A percentile compares a stretch with the other conserved stretches of the same genome.
phyloP scores from a whole-genome alignment of 441 rosid genomes.

The Populus hybrid region DNA sequence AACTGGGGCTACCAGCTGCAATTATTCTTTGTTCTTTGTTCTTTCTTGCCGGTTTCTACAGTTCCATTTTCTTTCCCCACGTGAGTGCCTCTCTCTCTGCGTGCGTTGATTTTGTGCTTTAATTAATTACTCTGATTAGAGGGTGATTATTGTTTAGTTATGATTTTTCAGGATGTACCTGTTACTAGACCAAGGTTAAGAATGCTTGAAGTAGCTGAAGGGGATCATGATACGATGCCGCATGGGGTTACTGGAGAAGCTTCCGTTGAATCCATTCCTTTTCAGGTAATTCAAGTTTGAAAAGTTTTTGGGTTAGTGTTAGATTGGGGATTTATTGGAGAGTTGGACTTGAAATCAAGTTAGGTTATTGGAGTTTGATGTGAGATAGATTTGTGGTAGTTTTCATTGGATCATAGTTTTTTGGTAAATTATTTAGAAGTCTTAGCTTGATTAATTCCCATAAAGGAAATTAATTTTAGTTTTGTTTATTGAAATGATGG shows the following conservation, averaged over 20 bases:
- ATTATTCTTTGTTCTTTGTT: slow-evolving; percentile 47
- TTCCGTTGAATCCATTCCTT: slow-evolving; percentile 58
- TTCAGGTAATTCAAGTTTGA: slow-evolving; percentile 50
- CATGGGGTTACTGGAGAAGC: slow-evolving; percentile 68
- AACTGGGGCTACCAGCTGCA: slow-evolving; percentile 47
- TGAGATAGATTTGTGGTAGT: background rate
- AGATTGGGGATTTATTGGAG: background rate
- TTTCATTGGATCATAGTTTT: background rate
- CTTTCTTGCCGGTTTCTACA: slow-evolving; percentile 64
- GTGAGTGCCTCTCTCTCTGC: background rate
- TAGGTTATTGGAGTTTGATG: background rate
- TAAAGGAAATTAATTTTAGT: background rate
- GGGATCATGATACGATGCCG: slow-evolving; percentile 41
- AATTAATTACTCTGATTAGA: background rate
- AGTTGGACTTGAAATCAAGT: background rate
- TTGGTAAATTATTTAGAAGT: background rate
- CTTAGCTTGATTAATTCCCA: background rate
- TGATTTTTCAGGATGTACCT: slow-evolving; percentile 50
- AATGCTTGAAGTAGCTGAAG: slow-evolving; percentile 45
- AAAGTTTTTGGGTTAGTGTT: background rate
- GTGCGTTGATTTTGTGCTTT: background rate
- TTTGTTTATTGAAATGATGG: background rate
- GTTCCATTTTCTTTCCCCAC: slow-evolving; percentile 49
- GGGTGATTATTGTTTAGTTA: slow-evolving; percentile 14
- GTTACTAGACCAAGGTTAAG: slow-evolving; percentile 47